Evolutionary conservation across 2,329 filamentous ascomycete genomes (phyloP), one percentile per base, ranked within the genome.

Genomic region (Pezicula radicicola): DNA sequence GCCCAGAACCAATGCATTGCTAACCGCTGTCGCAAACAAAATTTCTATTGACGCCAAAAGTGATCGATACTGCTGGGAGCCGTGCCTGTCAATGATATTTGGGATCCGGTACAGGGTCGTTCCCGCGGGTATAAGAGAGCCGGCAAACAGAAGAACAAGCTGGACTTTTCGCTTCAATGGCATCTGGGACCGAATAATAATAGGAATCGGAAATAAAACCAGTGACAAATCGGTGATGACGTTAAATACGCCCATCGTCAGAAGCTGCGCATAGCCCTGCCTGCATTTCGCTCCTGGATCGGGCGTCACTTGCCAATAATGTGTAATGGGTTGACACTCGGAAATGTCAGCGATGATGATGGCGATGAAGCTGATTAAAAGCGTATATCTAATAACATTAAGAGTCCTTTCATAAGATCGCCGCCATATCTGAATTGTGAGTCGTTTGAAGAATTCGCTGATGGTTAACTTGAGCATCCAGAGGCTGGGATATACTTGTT

Each of bases 381-480:
- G 81, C 51, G 89, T 88, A 66, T 83, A 83, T 53, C 91, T 83
- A 56, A 97, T 89, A 55, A 81, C 76, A 48, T 84, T 76, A 9
- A 97, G 74, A 12, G 85, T 83, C 44, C 83, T 70, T 56, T 90
- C 84, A 67, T 95, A 91, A 21, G 86, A 85, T 48, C 81, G 80
- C 55, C 87, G 84, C 89, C 92, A 97, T 51, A 89, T 89, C 43
- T 87, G 84, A 50, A 84, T 84, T 3, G 90, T 94, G 48, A 97
- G 80, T 51, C 93, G 87, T 67, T 88, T 88, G 60, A 97, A 85
- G 65, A 97, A 97, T 68, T 96, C 92, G 54, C 92, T 87, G 52
- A 97, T 87, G 35, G 92, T 90, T 63, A 87, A 82, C 69, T 97
- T 99, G 57, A 94, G 84, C 60, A 88, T 87, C 94, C 94, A 99